Evolutionary conservation across 108 stramenopile species (phyloP).

Genomic region (Conticribra weissflogii): DNA sequence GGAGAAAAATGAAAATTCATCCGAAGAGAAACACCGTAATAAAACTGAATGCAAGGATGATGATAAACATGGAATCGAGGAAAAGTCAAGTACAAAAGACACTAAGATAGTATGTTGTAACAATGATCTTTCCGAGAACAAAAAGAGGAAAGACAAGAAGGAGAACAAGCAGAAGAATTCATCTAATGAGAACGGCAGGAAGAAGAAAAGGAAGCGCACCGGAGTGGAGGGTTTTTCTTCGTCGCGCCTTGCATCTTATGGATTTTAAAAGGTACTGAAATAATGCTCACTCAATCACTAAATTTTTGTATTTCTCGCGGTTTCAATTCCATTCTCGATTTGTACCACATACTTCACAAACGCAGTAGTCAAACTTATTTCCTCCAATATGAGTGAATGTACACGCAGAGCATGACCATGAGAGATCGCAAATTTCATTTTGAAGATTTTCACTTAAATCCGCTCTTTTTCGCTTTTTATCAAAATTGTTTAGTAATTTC

Average conservation of each 20-base stretch:
- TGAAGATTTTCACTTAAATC: background rate
- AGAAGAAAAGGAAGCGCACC: conserved; percentile 47
- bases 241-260: conserved; percentile 80
- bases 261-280: conserved; percentile 46
- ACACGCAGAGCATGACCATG: conserved; percentile 29
- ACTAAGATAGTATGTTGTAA: background rate
- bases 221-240: conserved; percentile 66
- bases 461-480: background rate
- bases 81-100: background rate
- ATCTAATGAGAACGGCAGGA: background rate
- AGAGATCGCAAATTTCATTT: conserved; percentile 1
- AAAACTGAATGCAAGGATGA: background rate
- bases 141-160: conserved; percentile 23
- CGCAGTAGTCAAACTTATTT: conserved; percentile 13
- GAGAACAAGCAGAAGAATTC: conserved; percentile 38
- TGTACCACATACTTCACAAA: conserved; percentile 35
- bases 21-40: background rate
- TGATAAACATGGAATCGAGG: background rate
- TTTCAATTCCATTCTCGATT: background rate
- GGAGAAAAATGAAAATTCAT: background rate
- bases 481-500: background rate
- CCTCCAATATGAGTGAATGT: conserved; percentile 21
- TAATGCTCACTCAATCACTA: background rate
- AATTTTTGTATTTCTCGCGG: background rate
- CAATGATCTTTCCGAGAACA: conserved; percentile 8